Evolutionary conservation across 257 asterid genomes (phyloP).

Genomic region (Capsicum baccatum): DNA sequence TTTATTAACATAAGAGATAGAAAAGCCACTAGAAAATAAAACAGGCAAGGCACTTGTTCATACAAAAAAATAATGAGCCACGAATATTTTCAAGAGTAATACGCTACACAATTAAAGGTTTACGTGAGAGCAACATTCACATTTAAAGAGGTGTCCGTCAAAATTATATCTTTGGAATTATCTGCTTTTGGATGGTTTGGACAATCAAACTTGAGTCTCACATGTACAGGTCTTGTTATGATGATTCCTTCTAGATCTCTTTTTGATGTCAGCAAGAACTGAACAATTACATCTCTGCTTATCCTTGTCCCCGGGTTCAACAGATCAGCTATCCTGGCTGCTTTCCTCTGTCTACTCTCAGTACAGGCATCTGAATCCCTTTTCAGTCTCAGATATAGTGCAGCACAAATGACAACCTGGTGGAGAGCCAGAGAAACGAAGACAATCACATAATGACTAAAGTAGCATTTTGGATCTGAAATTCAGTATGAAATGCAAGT

Average conservation of each 20-base stretch:
- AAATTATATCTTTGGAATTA: slow-evolving; percentile 51
- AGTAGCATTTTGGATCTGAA: neutral
- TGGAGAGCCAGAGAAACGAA: slow-evolving; percentile 31
- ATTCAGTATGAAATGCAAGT: neutral
- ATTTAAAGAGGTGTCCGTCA: slow-evolving; percentile 63
- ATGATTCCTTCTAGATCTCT: slow-evolving; percentile 61
- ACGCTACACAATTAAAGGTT: neutral
- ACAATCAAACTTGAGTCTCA: slow-evolving; percentile 63
- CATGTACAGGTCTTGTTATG: slow-evolving; percentile 68
- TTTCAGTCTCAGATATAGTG: slow-evolving; percentile 71
- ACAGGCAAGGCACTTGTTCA: neutral
- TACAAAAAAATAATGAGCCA: neutral
- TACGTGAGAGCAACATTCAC: slow-evolving; percentile 56
- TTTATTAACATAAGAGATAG: neutral
- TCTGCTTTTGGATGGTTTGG: slow-evolving; percentile 67
- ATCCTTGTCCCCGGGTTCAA: slow-evolving; percentile 53
- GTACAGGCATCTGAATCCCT: slow-evolving; percentile 35
- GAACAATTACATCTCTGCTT: slow-evolving; percentile 50
- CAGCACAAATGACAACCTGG: slow-evolving; percentile 72
- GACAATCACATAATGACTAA: neutral
- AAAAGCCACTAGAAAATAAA: neutral
- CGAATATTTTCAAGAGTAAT: neutral
- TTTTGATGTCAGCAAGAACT: slow-evolving; percentile 51
- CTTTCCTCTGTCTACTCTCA: slow-evolving; percentile 43
- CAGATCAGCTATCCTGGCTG: slow-evolving; percentile 59